Base-by-base conservation (phyloP, 2,329 filamentous ascomycete species). In the Fusarium fracticaudum region DNA sequence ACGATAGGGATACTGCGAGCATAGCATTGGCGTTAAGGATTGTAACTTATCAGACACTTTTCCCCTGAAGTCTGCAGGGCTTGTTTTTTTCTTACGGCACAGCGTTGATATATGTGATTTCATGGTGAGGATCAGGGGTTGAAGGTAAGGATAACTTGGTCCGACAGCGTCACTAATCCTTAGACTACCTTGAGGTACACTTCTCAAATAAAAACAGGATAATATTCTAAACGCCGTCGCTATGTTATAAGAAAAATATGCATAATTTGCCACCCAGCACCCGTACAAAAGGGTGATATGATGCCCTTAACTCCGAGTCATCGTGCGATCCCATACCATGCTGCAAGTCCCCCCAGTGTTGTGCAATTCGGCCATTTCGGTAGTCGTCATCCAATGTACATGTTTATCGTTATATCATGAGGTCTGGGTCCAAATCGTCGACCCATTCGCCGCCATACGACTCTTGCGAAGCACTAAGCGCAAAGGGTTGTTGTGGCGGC, bases 361-460 rank as follows among this genome's bases (percentile, higher is more conserved):
- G n/a, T 40, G 29, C 38, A 35, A n/a, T 51, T 43, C 45, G 24
- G 26, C 26, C 64, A 33, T 44, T 6, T 59, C 20, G 14, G 37
- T 48, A 41, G 10, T 38, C 38, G 48, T 72, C 64, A 60, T 59
- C 65, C 47, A 74, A 75, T 50, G 29, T 57, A 31, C n/a, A 41
- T 66, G 18, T 69, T 38, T 33, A 69, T 69, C 64, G 50, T 72
- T 57, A 78, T 60, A 79, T 76, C 73, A 78, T 77, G 8, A 83
- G 55, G 33, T 83, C 82, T 10, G 77, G 64, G 3, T 78, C 81
- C n/a, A 81, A 69, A 24, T 84, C 81, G 33, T 84, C 83, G 9
- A 84, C 71, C 83, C 83, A 84, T 17, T 77, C 81, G 6, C 83
- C 83, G 11, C 82, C 83, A 24, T 83, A 84, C 3, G 82, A 78